These are phyloP conservation scores for Lophiotrema nucula DNA, from an alignment of 495 filamentous ascomycete species.

Conservation along the genomic window DNA sequence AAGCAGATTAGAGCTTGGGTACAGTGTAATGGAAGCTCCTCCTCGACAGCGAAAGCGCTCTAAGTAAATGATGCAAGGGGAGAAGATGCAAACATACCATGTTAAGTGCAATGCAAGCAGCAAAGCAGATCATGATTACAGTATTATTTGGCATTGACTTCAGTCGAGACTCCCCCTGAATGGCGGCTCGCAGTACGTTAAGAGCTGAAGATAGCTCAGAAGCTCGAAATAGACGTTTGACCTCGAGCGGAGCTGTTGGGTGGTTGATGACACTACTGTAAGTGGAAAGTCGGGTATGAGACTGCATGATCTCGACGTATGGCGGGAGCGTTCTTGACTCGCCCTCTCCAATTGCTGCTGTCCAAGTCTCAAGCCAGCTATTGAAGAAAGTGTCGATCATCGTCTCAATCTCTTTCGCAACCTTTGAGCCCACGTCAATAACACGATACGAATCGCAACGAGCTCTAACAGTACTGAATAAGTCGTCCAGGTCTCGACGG, in stretches of 20 bases:
- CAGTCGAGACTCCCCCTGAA: conserved; percentile 66
- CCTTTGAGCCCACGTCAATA: conserved; percentile 51
- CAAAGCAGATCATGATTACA: conserved; percentile 74
- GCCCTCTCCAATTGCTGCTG: conserved; percentile 56
- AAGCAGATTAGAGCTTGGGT: too few species aligned
- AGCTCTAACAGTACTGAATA: conserved; percentile 60
- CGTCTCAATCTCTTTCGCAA: conserved; percentile 59
- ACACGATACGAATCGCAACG: conserved; percentile 60
- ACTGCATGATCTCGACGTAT: conserved; percentile 73
- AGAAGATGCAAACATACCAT: too few species aligned
- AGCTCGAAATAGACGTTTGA: conserved; percentile 68
- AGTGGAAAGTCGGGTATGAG: conserved; percentile 68
- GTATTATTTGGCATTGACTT: conserved; percentile 78
- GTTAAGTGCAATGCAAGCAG: conserved; percentile 68
- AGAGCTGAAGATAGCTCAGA: conserved; percentile 66
- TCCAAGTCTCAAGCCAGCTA: conserved; percentile 62
- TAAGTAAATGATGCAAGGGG: too few species aligned
- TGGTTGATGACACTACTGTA: conserved; percentile 74
- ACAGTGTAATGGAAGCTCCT: too few species aligned
- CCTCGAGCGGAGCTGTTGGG: conserved; percentile 65
- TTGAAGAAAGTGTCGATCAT: conserved; percentile 63
- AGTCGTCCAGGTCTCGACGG: conserved; percentile 61
- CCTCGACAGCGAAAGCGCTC: too few species aligned
- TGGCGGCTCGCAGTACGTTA: conserved; percentile 71
- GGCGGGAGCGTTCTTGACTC: conserved; percentile 62